Percentiles rank a stretch among this genome's conserved stretches.
Evolutionary conservation across 2,329 filamentous ascomycete species (phyloP).

Genomic region (Lachnellula willkommii): DNA sequence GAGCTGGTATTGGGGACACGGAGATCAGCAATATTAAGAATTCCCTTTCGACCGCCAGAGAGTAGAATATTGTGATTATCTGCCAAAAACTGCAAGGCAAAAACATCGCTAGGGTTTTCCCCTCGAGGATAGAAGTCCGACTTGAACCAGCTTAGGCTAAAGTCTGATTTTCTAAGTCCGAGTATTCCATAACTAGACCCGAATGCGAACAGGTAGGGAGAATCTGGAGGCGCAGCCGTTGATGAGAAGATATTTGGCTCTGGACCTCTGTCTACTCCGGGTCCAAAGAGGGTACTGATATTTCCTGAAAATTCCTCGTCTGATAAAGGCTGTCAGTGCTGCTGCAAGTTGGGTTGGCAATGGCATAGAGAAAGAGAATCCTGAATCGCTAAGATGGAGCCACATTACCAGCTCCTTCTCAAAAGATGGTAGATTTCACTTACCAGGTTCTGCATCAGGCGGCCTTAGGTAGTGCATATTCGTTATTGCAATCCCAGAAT

Average conservation of each 20-base stretch:
- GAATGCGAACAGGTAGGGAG: slow-evolving; percentile 40
- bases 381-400: no score
- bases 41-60: slow-evolving; percentile 46
- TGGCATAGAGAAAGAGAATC: not conserved
- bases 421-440: not conserved
- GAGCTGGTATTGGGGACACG: slow-evolving; percentile 24
- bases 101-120: slow-evolving; percentile 36
- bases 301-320: not conserved
- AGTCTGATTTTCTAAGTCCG: slow-evolving; percentile 26
- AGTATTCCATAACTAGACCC: slow-evolving; percentile 46
- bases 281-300: not conserved
- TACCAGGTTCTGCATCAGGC: not conserved
- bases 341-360: not conserved
- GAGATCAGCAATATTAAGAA: slow-evolving; percentile 35
- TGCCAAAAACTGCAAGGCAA: slow-evolving; percentile 44
- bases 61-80: slow-evolving; percentile 42
- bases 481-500: slow-evolving; percentile 13
- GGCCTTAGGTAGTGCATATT: not conserved
- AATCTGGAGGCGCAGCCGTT: slow-evolving; percentile 37
- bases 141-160: slow-evolving; percentile 13
- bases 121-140: slow-evolving; percentile 15
- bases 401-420: no score
- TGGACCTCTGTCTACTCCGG: slow-evolving; percentile 6
- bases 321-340: not conserved
- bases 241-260: slow-evolving; percentile 35